Evolutionary conservation across 768 basidiomycete species (phyloP).

Genomic region (Rhizopogon vulgaris): DNA sequence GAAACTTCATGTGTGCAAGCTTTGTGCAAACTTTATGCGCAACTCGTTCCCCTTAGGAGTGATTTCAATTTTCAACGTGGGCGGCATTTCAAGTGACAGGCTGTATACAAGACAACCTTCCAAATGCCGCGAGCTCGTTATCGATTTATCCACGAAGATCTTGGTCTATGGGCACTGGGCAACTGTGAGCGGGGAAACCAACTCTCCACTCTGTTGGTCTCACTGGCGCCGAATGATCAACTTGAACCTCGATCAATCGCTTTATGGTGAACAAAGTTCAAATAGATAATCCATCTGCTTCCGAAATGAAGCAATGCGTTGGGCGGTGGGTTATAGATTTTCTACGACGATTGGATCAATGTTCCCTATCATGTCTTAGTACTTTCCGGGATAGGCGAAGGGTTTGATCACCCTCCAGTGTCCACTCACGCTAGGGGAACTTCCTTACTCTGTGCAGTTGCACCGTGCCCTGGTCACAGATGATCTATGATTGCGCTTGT

Average conservation of each 20-base stretch:
- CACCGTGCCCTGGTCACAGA: not conserved
- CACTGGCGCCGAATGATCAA: not conserved
- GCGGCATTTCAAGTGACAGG: not conserved
- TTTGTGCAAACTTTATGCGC: too few species aligned
- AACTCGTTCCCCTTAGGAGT: not conserved
- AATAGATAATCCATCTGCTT: not conserved
- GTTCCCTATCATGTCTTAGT: not conserved
- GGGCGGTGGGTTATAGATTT: not conserved
- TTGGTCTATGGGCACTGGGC: not conserved
- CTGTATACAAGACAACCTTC: not conserved
- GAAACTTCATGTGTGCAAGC: too few species aligned
- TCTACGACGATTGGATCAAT: not conserved
- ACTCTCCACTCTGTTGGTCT: not conserved
- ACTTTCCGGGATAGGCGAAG: not conserved
- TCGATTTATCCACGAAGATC: not conserved
- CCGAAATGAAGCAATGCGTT: slow-evolving; percentile 1
- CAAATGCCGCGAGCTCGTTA: not conserved
- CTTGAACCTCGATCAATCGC: not conserved
- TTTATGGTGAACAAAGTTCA: not conserved
- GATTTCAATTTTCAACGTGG: not conserved
- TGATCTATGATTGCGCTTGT: not conserved
- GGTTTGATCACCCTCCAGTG: not conserved
- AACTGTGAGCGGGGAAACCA: not conserved
- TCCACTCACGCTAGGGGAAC: too few species aligned
- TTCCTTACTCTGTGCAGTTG: not conserved